Evolutionary conservation across 352 stramenopile genomes (phyloP).

Genomic region (Phytophthora nicotianae): DNA sequence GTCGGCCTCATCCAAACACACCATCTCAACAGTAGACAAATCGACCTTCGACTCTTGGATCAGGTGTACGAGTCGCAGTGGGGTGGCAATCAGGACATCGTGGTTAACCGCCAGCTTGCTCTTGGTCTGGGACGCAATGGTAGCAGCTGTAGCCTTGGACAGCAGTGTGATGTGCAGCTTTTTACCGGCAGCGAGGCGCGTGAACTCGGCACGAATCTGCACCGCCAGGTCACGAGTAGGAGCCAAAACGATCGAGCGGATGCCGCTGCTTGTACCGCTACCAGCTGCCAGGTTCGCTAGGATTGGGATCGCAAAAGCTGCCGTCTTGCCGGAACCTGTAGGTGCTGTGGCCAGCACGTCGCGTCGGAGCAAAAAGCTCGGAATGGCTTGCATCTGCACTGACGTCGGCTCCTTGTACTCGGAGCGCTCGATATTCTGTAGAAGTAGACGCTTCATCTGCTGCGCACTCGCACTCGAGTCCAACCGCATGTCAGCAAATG

Average conservation of each 20-base stretch:
- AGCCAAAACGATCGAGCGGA: conserved; percentile 95
- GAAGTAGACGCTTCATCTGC: conserved; percentile 65
- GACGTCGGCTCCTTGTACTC: conserved; percentile 99
- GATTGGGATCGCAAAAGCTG: conserved; percentile 97
- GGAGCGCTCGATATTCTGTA: conserved; percentile 86
- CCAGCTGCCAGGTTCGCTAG: conserved; percentile 71
- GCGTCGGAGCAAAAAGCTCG: conserved; percentile 83
- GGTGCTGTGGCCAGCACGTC: conserved; percentile 97
- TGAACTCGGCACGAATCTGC: conserved; percentile 97
- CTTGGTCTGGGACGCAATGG: conserved; percentile 74
- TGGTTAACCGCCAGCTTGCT: conserved; percentile 85
- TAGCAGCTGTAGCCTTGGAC: conserved; percentile 92
- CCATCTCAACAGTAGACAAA: conserved; percentile 87
- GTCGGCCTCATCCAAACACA: conserved; percentile 99
- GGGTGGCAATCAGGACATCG: conserved; percentile 97
- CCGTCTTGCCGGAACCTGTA: conserved; percentile 98
- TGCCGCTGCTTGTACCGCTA: conserved; percentile 48
- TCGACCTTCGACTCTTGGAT: conserved; percentile 89
- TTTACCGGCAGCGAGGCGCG: conserved; percentile 85
- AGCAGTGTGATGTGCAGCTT: conserved; percentile 92
- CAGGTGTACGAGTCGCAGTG: conserved; percentile 93
- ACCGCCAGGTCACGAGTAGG: conserved; percentile 97
- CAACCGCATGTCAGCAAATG: conserved; percentile 76
- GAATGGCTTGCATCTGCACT: conserved; percentile 99
- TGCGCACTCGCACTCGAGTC: conserved; percentile 47